Evolutionary conservation across 257 asterid species (phyloP).

Genomic region (Solanum virginianum): DNA sequence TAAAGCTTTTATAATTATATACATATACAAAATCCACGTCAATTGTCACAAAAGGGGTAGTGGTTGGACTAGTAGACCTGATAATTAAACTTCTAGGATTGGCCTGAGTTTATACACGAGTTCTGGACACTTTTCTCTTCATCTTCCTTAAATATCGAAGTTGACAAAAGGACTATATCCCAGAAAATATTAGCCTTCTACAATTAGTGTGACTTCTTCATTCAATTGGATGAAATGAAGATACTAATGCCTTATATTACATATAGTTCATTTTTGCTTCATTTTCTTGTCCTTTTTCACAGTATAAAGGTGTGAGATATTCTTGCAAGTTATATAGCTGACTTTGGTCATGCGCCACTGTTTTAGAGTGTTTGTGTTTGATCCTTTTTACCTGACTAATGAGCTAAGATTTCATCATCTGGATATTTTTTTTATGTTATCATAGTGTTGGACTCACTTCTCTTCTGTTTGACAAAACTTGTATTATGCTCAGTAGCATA

Average conservation of each 20-base stretch:
- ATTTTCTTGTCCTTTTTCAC: background rate
- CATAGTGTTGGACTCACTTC: background rate
- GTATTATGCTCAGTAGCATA: background rate
- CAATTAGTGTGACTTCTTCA: background rate
- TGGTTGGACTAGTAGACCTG: background rate
- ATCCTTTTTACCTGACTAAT: background rate
- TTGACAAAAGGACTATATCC: background rate
- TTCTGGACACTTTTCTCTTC: background rate
- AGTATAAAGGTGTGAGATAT: background rate
- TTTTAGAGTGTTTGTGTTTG: background rate
- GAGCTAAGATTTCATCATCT: background rate
- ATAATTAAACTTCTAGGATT: background rate
- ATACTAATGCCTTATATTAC: background rate
- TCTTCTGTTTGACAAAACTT: background rate
- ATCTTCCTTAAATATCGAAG: background rate
- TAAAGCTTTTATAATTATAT: background rate
- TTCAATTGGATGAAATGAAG: background rate
- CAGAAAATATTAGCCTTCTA: background rate
- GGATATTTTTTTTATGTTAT: background rate
- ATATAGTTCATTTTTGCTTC: background rate
- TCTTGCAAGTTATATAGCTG: background rate
- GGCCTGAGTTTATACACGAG: background rate
- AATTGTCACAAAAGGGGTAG: background rate
- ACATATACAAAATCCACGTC: background rate
- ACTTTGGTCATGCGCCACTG: background rate